Evolutionary conservation across 2,329 filamentous ascomycete genomes (phyloP), one percentile per base, ranked within the genome.

Genomic region (Colletotrichum sansevieriae): DNA sequence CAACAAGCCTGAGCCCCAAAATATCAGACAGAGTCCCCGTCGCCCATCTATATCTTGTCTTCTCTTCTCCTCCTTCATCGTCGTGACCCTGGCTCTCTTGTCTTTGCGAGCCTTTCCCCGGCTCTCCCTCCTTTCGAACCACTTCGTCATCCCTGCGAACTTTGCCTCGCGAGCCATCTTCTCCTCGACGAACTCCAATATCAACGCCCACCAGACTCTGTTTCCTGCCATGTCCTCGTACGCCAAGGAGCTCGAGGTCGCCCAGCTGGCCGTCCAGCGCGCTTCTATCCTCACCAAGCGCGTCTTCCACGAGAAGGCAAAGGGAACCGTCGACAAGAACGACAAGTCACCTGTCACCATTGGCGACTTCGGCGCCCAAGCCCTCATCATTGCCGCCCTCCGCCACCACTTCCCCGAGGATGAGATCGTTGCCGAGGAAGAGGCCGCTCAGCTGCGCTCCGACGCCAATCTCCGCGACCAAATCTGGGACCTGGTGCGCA

Each of bases 321-420:
- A 98, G 83, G 95, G 95, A 74, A 98, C 96, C 52, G 87, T 97
- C 59, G 92, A 91, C 79, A 99, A 99, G 84, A 91, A 93, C 80
- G 96, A 99, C 85, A 94, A 93, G 78, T 97, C 95, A 10, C 96
- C 96, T 72, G 96, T 99, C 75, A 99, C 96, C 18, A 96, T 98
- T 75, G 96, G 95, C 79, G 96, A 99, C 83, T 98, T 97, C 80
- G 96, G 96, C 76, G 97, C 96, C 43, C 96, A 99, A 84, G 95
- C 96, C 37, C 89, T 99, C 73, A 97, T 99, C 81, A 97, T 98
- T 77, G 87, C 91, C 65, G 95, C 95, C 33, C 91, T 99, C 73
- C 91, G 91, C 81, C 89, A 93, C 81, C 93, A 92, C 81, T 99
- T 99, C 84, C 96, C 96, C 18, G 78, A 89, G 41, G 96, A 99